Evolutionary conservation across 805 yeast species (phyloP).

Genomic region (Zygosaccharomyces rouxii): DNA sequence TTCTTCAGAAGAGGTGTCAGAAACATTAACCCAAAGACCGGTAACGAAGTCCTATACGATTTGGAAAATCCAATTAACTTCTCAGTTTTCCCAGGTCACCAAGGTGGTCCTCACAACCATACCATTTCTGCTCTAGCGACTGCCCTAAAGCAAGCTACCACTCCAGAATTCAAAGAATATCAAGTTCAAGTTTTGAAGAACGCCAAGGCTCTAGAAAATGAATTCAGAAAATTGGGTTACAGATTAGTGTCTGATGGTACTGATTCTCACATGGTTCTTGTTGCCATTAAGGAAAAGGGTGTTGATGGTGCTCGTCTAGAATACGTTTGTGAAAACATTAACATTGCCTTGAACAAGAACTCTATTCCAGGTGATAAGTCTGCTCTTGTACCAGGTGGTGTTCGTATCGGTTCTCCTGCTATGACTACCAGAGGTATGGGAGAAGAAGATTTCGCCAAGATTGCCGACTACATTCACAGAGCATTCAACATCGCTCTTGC

Average conservation of each 20-base stretch:
- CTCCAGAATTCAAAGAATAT: conserved; percentile 87
- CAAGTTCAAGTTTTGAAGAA: conserved; percentile 84
- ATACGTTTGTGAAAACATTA: conserved; percentile 87
- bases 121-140: conserved; percentile 96
- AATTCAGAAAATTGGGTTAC: conserved; percentile 69
- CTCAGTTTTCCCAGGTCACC: conserved; percentile 99
- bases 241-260: conserved; percentile 90
- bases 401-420: conserved; percentile 97
- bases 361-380: conserved; percentile 97
- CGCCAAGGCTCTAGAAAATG: conserved; percentile 76
- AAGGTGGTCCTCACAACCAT: conserved; percentile 99
- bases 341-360: conserved; percentile 95
- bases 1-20: conserved; percentile 96
- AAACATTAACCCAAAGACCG: conserved; percentile 80
- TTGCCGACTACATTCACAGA: conserved; percentile 74
- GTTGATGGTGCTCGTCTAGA: conserved; percentile 97
- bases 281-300: conserved; percentile 80
- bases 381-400: conserved; percentile 95
- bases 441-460: conserved; percentile 75
- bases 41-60: conserved; percentile 86
- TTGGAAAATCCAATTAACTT: conserved; percentile 94
- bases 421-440: conserved; percentile 97
- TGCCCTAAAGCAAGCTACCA: conserved; percentile 88
- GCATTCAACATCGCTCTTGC: conserved; percentile 73
- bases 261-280: conserved; percentile 93